A percentile compares a stretch with the other conserved stretches of the same genome.
These are phyloP conservation scores for Rhynchospora pubera DNA, from an alignment of 176 grass and related monocot species.

Conservation along the genomic window DNA sequence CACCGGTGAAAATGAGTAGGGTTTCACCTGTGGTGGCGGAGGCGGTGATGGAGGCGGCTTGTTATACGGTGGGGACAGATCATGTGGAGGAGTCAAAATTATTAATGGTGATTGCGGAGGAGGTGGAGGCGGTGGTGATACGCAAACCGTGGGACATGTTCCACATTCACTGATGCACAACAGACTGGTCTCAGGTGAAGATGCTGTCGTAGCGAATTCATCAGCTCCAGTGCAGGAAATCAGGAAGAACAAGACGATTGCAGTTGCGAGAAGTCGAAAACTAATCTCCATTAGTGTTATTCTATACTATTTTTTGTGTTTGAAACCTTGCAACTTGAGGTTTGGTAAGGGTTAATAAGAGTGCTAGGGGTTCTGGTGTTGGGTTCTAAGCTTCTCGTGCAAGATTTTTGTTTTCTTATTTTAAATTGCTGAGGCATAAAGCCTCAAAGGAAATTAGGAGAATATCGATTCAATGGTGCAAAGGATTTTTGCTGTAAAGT, in stretches of 20 bases:
- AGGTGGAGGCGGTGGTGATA: conserved; percentile 43
- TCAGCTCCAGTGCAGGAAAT: neutral
- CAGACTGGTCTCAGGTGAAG: conserved; percentile 32
- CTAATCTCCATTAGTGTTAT: neutral
- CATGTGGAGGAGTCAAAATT: conserved; percentile 36
- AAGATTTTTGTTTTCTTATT: neutral
- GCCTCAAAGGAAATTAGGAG: neutral
- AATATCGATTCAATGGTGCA: conserved; percentile 28
- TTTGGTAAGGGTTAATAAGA: conserved; percentile 9
- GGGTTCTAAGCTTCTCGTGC: conserved; percentile 4
- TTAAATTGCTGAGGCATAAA: neutral
- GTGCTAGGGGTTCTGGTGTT: neutral
- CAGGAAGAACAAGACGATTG: neutral
- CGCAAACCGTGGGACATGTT: conserved; percentile 51
- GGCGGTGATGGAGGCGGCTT: conserved; percentile 20
- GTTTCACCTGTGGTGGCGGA: conserved; percentile 37
- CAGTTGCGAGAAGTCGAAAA: neutral
- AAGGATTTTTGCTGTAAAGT: conserved; percentile 28
- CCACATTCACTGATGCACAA: conserved; percentile 56
- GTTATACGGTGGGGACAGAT: neutral
- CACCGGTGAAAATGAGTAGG: conserved; percentile 7
- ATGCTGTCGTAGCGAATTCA: conserved; percentile 7
- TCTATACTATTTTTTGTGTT: neutral
- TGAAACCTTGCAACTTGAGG: neutral
- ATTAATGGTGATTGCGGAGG: conserved; percentile 24